These are phyloP conservation scores for Eremochloa ophiuroides DNA, from an alignment of 176 grass and related monocot species.

Conservation along the genomic window DNA sequence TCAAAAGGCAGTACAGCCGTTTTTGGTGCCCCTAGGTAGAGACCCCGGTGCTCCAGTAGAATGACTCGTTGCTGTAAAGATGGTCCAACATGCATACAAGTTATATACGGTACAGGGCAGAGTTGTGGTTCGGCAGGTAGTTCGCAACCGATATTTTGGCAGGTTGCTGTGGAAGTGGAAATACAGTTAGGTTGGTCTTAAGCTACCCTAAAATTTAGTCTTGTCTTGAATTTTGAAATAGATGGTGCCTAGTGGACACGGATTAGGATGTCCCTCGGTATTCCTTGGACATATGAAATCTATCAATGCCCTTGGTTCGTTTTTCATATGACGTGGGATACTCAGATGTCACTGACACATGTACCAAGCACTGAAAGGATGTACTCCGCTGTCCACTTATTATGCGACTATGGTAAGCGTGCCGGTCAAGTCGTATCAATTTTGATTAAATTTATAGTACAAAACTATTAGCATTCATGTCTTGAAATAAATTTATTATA, in stretches of 20 bases:
- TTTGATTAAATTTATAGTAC: no score
- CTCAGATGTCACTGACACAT: no score
- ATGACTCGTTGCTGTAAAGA: constrained; percentile 16
- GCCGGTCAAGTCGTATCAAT: no score
- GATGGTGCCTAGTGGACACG: not conserved
- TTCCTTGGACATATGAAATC: no score
- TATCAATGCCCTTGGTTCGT: no score
- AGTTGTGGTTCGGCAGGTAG: constrained; percentile 4
- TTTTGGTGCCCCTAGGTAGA: constrained; percentile 17
- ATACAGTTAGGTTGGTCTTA: constrained; percentile 26
- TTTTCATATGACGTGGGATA: no score
- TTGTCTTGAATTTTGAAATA: not conserved
- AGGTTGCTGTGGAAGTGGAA: constrained; percentile 38
- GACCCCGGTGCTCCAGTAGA: not conserved
- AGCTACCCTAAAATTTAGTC: not conserved
- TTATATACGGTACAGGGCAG: not conserved
- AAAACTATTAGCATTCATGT: no score
- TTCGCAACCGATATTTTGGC: constrained; percentile 27
- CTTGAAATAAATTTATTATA: no score
- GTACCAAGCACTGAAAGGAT: no score
- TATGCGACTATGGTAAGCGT: no score
- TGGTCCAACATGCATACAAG: not conserved
- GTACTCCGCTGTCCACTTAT: no score
- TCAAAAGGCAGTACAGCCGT: constrained; percentile 7
- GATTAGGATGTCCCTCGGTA: not conserved